phyloP scores from a whole-genome alignment of 495 filamentous ascomycete species.

The Penicillium canariense region DNA sequence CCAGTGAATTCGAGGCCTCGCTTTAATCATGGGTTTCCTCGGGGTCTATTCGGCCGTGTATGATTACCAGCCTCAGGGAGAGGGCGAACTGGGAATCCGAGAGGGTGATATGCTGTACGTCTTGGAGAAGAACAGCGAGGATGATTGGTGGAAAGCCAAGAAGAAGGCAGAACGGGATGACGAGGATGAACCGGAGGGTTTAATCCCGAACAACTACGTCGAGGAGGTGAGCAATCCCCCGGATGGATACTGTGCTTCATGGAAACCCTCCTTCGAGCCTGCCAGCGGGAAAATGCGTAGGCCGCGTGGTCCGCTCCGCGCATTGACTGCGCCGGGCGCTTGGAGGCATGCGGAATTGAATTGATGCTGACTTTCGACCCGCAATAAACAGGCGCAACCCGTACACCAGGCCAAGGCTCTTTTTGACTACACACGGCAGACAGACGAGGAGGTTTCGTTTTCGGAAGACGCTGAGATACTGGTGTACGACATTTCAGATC shows the following conservation, averaged over 20 bases:
- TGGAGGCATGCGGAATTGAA: background rate
- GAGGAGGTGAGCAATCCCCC: constrained; percentile 73
- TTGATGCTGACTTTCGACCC: constrained; percentile 19
- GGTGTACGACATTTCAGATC: constrained; percentile 88
- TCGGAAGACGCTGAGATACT: constrained; percentile 79
- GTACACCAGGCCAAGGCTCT: constrained; percentile 74
- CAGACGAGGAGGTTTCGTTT: constrained; percentile 96
- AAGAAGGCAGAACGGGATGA: constrained; percentile 91
- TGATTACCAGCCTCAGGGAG: constrained; percentile 87
- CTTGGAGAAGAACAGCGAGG: constrained; percentile 82
- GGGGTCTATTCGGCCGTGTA: constrained; percentile 91
- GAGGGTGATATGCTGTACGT: constrained; percentile 93
- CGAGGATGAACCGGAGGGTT: constrained; percentile 89
- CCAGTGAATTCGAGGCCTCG: background rate
- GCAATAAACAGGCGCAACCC: constrained; percentile 60
- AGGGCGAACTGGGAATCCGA: constrained; percentile 79
- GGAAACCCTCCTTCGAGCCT: background rate
- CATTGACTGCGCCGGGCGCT: background rate
- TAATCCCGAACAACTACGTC: constrained; percentile 95
- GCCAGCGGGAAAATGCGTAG: background rate
- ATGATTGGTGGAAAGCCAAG: constrained; percentile 98
- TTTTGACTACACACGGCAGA: constrained; percentile 95
- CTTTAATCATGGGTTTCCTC: constrained; percentile 67
- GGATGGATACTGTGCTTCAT: background rate
- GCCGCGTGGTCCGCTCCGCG: background rate